Evolutionary conservation across 1,284 basidiomycete species (phyloP).

Genomic region (Ustilago xerochloae): DNA sequence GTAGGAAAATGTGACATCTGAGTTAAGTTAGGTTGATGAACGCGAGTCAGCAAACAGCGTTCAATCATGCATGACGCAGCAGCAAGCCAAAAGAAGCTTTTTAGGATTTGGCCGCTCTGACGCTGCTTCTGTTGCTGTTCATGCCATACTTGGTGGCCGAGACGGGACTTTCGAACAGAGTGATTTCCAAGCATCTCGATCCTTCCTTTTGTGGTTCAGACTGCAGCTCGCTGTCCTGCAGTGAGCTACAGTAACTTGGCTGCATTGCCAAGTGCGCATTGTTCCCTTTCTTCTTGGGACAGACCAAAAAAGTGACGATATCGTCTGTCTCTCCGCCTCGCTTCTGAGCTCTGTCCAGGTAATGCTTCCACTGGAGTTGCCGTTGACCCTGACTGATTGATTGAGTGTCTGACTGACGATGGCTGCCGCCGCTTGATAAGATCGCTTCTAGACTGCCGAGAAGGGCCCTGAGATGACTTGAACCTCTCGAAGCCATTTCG

Average conservation of each 20-base stretch:
- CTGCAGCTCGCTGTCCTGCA: neutral
- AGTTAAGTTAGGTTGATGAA: neutral
- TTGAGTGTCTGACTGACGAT: no score
- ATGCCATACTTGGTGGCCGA: conserved; percentile 3
- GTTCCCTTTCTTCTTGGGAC: no score
- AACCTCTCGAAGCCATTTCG: neutral
- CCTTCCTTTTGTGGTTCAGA: neutral
- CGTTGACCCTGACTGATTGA: neutral
- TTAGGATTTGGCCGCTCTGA: neutral
- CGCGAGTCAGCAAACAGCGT: conserved; percentile 5
- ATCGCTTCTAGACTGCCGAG: neutral
- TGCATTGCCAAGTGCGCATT: no score
- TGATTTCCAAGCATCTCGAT: neutral
- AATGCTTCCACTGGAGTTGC: neutral
- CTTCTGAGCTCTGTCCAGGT: neutral
- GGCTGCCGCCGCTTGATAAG: no score
- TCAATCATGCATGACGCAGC: conserved; percentile 7
- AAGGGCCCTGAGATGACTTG: neutral
- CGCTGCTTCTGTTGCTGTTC: neutral
- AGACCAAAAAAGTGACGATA: neutral
- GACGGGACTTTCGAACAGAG: neutral
- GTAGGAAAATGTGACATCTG: no score
- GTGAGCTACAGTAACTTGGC: neutral
- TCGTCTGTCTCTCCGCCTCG: neutral
- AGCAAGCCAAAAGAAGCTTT: neutral